Base-by-base conservation (phyloP, 192 early-diverging fungal genomes). In the Umbelopsis sp. region DNA sequence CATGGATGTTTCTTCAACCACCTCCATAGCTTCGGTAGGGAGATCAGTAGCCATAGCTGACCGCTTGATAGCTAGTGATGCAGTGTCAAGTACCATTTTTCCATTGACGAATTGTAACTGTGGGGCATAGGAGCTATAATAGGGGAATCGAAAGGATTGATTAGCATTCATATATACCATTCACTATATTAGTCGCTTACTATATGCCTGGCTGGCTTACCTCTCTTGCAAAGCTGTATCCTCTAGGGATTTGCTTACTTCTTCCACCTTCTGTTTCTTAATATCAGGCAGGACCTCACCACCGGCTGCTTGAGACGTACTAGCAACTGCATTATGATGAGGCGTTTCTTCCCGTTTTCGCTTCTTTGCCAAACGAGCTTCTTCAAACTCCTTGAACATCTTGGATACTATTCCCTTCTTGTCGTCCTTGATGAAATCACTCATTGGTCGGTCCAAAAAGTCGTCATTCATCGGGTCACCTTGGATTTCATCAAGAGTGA, bases 31-130 rank as follows among this genome's bases (percentile, higher is more conserved):
- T 25, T 65, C 45, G 26, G 72, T 53, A 5, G 44, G 38, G 11
- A 72, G 43, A 1, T 52, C 26, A 12, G 32, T 31, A 21, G 21
- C 36, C 26, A 41, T 31, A 14, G 69, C 36, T 12, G 62, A 44
- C 22, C 71, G 49, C 20, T 76, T 68, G 1, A 80, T 45, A 10
- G 45, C 59, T 26, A 80, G 41, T 14, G 79, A 71, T 17, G 69
- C 71, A 16, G 45, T 71, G 34, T 80, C 79, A 54, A 80, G 20
- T 12, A 76, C 71, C 69, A 80, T 80, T 21, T 76, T 26, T 0
- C 79, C 79, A 56, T 80, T 70, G 8, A 80, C 74, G 5, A 80
- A 32, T 43, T 69, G 54, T 11, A 80, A 68, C 31, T 80, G 79
- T 14, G 72, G 71, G 5, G 79, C 74, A 47, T 73, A 51, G n/a